Percentiles rank a stretch among this genome's conserved stretches.
Conservation (phyloP, 2,329 filamentous ascomycete genomes). For the Nannizziopsis arthrosporioides region DNA sequence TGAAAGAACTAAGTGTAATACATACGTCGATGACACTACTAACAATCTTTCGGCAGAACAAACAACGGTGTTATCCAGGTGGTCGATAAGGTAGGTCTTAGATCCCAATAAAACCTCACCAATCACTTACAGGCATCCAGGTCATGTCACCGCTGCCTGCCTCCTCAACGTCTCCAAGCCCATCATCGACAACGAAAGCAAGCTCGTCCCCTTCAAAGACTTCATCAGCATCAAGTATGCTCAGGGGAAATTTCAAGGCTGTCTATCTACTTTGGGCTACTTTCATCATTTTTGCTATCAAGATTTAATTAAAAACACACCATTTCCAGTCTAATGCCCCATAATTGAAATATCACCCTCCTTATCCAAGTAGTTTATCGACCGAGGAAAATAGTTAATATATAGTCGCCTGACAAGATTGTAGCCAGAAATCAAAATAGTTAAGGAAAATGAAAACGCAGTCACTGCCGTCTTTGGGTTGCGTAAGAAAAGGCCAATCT, state of each 20-base stretch:
- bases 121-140: background rate
- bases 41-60: background rate
- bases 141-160: background rate
- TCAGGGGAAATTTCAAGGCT: background rate
- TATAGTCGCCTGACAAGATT: too few species aligned
- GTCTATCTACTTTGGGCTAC: background rate
- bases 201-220: background rate
- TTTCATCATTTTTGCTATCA: background rate
- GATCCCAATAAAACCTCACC: background rate
- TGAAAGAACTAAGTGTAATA: too few species aligned
- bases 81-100: slow-evolving; percentile 1
- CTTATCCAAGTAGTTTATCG: too few species aligned
- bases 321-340: background rate
- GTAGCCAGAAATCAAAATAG: too few species aligned
- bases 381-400: too few species aligned
- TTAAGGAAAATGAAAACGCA: too few species aligned
- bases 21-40: too few species aligned
- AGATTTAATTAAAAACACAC: background rate
- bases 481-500: too few species aligned
- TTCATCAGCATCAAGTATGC: background rate
- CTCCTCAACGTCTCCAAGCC: background rate
- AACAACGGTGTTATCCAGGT: slow-evolving; percentile 6
- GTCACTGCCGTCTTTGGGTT: too few species aligned
- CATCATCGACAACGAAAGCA: background rate
- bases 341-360: too few species aligned